A percentile compares a stretch with the other conserved stretches of the same genome.
Evolutionary conservation across 2,329 filamentous ascomycete species (phyloP).

Genomic region (Monilinia polystroma): DNA sequence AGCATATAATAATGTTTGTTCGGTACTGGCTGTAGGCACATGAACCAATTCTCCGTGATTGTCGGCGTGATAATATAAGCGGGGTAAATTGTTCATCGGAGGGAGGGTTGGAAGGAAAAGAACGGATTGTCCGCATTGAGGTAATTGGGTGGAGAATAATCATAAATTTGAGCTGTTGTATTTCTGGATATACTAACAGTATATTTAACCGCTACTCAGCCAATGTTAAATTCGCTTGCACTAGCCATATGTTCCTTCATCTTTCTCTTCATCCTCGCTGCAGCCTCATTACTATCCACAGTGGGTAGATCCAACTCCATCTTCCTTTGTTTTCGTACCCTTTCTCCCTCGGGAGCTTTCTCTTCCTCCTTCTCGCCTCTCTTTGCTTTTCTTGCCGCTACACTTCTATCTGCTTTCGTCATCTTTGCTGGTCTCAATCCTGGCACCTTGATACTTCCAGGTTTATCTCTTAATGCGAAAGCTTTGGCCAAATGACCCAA

Average conservation of each 20-base stretch:
- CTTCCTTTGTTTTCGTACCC: slow-evolving; percentile 41
- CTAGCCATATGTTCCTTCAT: slow-evolving; percentile 56
- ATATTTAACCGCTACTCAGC: slow-evolving; percentile 42
- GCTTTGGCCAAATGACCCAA: slow-evolving; percentile 92
- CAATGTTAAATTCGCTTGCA: slow-evolving; percentile 68
- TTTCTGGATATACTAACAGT: not conserved
- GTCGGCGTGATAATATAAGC: too few species aligned
- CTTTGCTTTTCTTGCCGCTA: slow-evolving; percentile 41
- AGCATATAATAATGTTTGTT: too few species aligned
- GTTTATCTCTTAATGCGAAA: slow-evolving; percentile 85
- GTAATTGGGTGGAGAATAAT: not conserved
- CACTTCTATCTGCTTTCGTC: slow-evolving; percentile 45
- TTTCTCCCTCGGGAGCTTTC: slow-evolving; percentile 40
- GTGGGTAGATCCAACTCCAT: slow-evolving; percentile 43
- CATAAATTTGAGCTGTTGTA: not conserved
- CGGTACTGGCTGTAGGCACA: too few species aligned
- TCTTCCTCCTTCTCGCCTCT: slow-evolving; percentile 41
- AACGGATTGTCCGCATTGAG: not conserved
- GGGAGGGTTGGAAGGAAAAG: not conserved
- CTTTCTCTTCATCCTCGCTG: slow-evolving; percentile 64
- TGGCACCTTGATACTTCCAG: slow-evolving; percentile 70
- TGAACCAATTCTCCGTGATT: too few species aligned
- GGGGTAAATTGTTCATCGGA: too few species aligned
- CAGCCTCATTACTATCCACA: slow-evolving; percentile 56
- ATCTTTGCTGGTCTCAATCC: slow-evolving; percentile 46